These are phyloP conservation scores for Suhomyces choctaworum DNA, from an alignment of 1,139 yeast genomes.

Conservation along the genomic window DNA sequence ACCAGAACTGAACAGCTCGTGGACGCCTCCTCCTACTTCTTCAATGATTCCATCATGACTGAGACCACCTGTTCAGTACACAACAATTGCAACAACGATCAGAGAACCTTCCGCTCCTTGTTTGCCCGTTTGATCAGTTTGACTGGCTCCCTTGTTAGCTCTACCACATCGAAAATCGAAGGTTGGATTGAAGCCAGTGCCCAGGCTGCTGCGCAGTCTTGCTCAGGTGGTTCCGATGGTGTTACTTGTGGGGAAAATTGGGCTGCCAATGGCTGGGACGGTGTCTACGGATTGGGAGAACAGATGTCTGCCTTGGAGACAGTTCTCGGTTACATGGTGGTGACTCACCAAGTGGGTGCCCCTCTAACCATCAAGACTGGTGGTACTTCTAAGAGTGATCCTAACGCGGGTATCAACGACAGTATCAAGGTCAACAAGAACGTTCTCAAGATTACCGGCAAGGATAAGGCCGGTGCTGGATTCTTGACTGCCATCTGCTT, in stretches of 20 bases:
- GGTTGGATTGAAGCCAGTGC: conserved; percentile 62
- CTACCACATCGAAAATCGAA: conserved; percentile 50
- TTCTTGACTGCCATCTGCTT: conserved; percentile 46
- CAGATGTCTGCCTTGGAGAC: conserved; percentile 87
- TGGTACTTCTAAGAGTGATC: conserved; percentile 58
- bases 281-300: conserved; percentile 85
- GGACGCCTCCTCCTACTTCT: conserved; percentile 58
- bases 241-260: conserved; percentile 89
- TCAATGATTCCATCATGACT: conserved; percentile 60
- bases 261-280: conserved; percentile 74
- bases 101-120: conserved; percentile 85
- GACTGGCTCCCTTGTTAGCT: conserved; percentile 73
- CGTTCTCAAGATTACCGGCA: conserved; percentile 30
- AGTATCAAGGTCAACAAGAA: conserved; percentile 33
- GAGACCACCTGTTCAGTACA: conserved; percentile 70
- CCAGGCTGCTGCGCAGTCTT: conserved; percentile 74
- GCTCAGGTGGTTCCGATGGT: conserved; percentile 85
- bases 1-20: conserved; percentile 56
- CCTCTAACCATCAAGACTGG: conserved; percentile 62
- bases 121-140: conserved; percentile 73
- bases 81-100: conserved; percentile 77
- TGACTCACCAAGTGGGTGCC: conserved; percentile 44
- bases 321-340: conserved; percentile 61
- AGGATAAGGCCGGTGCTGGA: conserved; percentile 53
- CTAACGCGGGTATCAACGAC: conserved; percentile 41